Percentiles rank a stretch among this genome's conserved stretches.
phyloP scores from a whole-genome alignment of 2,329 filamentous ascomycete species.

The Cladosporium sphaerospermum region DNA sequence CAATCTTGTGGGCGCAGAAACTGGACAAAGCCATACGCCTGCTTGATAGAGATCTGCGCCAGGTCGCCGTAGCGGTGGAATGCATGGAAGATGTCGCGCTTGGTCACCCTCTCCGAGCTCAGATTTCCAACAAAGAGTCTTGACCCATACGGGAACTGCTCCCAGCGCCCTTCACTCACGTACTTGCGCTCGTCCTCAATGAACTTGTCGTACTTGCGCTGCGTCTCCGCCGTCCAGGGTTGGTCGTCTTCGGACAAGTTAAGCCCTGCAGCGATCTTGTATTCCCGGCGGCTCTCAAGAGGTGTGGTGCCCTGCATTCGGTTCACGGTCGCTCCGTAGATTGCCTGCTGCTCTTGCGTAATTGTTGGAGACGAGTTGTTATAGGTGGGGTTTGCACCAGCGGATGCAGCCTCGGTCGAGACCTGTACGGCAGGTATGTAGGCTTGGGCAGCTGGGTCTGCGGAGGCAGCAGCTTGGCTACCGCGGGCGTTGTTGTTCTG shows the following conservation, averaged over 20 bases:
- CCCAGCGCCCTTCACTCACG: slow-evolving; percentile 73
- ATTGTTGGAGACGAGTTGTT: background rate
- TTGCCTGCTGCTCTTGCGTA: slow-evolving; percentile 6
- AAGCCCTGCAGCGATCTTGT: slow-evolving; percentile 24
- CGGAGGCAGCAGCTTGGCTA: slow-evolving; percentile 2
- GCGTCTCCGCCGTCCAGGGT: slow-evolving; percentile 52
- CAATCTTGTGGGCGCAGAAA: slow-evolving; percentile 75
- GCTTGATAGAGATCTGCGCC: slow-evolving; percentile 93
- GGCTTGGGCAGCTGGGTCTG: slow-evolving; percentile 14
- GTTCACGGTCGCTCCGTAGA: slow-evolving; percentile 2
- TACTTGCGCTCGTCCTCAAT: slow-evolving; percentile 66
- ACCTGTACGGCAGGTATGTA: slow-evolving; percentile 18
- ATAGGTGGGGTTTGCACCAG: background rate
- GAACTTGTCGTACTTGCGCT: slow-evolving; percentile 67
- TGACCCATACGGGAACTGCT: slow-evolving; percentile 70
- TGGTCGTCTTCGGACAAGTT: slow-evolving; percentile 39
- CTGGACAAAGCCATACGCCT: slow-evolving; percentile 94
- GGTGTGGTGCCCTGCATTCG: slow-evolving; percentile 14
- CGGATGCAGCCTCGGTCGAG: background rate
- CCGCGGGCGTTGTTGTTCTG: slow-evolving; percentile 16
- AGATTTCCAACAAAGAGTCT: slow-evolving; percentile 87
- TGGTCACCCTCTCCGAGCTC: slow-evolving; percentile 86
- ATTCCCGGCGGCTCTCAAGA: slow-evolving; percentile 26
- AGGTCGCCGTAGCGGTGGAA: slow-evolving; percentile 81
- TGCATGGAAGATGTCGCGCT: slow-evolving; percentile 85